Evolutionary conservation across 2,329 filamentous ascomycete genomes (phyloP).

Genomic region (Curvularia spicifera): DNA sequence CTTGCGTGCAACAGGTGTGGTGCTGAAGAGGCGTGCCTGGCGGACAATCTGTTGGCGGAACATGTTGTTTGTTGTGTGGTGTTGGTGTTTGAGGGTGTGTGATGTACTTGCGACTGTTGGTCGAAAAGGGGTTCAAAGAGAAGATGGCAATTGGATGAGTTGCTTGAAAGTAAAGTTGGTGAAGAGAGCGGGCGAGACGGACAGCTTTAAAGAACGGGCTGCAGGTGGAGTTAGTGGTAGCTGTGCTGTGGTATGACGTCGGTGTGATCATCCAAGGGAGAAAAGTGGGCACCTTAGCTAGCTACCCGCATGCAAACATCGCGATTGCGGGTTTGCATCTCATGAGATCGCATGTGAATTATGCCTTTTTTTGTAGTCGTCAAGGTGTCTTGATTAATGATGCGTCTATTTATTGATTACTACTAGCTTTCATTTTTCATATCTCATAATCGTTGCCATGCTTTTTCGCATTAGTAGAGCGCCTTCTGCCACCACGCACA

Average conservation of each 20-base stretch:
- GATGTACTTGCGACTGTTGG: slow-evolving; percentile 5
- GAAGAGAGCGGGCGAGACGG: slow-evolving; percentile 14
- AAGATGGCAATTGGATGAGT: slow-evolving; percentile 7
- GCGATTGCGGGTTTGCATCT: slow-evolving; percentile 12
- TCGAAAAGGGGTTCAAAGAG: not conserved
- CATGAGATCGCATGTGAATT: not conserved
- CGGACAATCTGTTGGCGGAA: slow-evolving; percentile 54
- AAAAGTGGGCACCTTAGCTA: slow-evolving; percentile 12
- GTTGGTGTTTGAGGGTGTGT: slow-evolving; percentile 6
- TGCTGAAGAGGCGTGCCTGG: slow-evolving; percentile 61
- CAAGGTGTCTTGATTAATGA: not conserved
- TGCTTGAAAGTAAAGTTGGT: slow-evolving; percentile 15
- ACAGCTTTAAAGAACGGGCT: slow-evolving; percentile 25
- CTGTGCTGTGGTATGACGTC: slow-evolving; percentile 29
- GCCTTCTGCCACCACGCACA: slow-evolving; percentile 63
- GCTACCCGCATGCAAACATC: slow-evolving; percentile 4
- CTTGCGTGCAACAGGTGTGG: slow-evolving; percentile 58
- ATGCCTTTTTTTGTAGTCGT: not conserved
- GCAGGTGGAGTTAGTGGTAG: slow-evolving; percentile 14
- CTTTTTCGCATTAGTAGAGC: slow-evolving; percentile 42
- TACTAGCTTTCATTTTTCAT: not conserved
- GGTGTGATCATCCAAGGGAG: slow-evolving; percentile 24
- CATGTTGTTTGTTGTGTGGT: slow-evolving; percentile 41
- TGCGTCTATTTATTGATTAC: slow-evolving; percentile 7
- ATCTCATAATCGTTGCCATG: not conserved